Evolutionary conservation across 257 asterid species (phyloP).

Genomic region (Fraxinus pennsylvanica): DNA sequence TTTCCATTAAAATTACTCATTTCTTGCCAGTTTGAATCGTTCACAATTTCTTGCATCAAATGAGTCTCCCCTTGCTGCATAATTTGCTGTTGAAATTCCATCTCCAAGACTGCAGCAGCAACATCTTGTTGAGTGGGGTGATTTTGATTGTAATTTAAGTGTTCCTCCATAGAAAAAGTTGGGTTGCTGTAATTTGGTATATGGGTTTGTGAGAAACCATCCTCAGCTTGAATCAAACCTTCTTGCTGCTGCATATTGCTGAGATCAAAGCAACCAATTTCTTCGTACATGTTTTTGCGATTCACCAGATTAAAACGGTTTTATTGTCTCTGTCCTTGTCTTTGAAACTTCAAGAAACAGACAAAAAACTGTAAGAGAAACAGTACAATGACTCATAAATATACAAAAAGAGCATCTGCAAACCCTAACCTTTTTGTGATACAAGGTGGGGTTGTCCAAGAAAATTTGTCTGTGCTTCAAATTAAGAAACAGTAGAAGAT

Average conservation of each 20-base stretch:
- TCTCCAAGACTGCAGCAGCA: constrained; percentile 52
- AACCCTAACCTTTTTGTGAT: constrained; percentile 27
- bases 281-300: constrained; percentile 49
- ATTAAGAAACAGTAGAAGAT: neutral
- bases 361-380: constrained; percentile 9
- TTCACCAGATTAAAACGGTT: constrained; percentile 11
- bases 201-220: constrained; percentile 50
- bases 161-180: constrained; percentile 49
- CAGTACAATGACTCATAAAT: constrained; percentile 25
- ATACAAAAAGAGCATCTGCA: neutral
- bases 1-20: constrained; percentile 34
- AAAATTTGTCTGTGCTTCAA: constrained; percentile 5
- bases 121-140: constrained; percentile 31
- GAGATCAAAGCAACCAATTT: constrained; percentile 55
- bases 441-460: constrained; percentile 11
- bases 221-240: constrained; percentile 40
- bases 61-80: constrained; percentile 1
- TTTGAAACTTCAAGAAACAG: constrained; percentile 26
- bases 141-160: constrained; percentile 31
- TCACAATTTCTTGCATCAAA: constrained; percentile 37
- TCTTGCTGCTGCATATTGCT: constrained; percentile 37
- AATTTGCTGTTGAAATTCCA: constrained; percentile 64
- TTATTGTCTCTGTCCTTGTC: constrained; percentile 30
- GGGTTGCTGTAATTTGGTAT: constrained; percentile 32
- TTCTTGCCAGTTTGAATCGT: constrained; percentile 54